Evolutionary conservation across 192 early-diverging fungal species (phyloP).

Genomic region (Backusella tarrabulga): DNA sequence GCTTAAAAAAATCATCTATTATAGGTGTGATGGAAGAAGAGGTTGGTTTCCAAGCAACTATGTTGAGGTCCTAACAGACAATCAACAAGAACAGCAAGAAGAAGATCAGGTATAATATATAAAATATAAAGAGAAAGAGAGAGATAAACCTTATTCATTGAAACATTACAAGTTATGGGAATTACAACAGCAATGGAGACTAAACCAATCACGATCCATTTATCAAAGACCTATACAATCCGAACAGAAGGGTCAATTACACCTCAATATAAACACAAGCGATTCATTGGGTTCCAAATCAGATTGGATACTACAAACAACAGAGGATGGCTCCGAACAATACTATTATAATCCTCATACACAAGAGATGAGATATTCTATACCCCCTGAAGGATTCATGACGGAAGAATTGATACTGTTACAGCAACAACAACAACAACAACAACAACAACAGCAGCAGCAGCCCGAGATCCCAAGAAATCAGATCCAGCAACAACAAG

Average conservation of each 20-base stretch:
- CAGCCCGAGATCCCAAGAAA: too few relatives aligned
- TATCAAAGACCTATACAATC: background rate
- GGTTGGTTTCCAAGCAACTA: slow-evolving; percentile 94
- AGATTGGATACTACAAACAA: slow-evolving; percentile 30
- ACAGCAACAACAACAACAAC: background rate
- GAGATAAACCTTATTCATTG: background rate
- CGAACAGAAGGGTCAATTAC: background rate
- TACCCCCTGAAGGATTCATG: slow-evolving; percentile 27
- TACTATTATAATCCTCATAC: slow-evolving; percentile 44
- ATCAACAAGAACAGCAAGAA: background rate
- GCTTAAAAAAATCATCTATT: too few relatives aligned
- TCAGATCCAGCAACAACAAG: too few relatives aligned
- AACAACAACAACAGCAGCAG: too few relatives aligned
- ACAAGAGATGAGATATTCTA: slow-evolving; percentile 44
- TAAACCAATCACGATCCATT: background rate
- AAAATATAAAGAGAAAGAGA: background rate
- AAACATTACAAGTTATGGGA: slow-evolving; percentile 2
- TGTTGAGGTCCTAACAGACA: slow-evolving; percentile 52
- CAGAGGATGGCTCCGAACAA: slow-evolving; percentile 43
- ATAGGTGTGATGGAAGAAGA: slow-evolving; percentile 63
- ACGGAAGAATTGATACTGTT: background rate
- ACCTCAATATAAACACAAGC: background rate
- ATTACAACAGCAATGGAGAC: slow-evolving; percentile 11
- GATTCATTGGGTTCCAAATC: background rate
- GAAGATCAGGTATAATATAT: background rate